A percentile compares a stretch with the other conserved stretches of the same genome.
These are phyloP conservation scores for Chytridium lagenaria DNA, from an alignment of 371 early-diverging fungal genomes.

Conservation along the genomic window DNA sequence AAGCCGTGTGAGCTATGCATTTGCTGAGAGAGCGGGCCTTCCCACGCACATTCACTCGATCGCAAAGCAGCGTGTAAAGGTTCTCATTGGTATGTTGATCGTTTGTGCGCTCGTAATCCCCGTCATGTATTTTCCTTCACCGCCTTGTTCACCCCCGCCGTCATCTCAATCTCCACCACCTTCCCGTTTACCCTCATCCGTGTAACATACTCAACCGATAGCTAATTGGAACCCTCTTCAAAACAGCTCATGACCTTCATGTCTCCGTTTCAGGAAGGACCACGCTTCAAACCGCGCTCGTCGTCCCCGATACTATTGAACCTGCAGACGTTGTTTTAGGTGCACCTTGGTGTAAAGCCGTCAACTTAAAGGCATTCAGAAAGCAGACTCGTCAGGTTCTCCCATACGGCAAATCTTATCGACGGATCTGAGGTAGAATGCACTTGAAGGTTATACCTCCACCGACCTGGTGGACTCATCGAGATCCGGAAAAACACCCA, in stretches of 20 bases:
- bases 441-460: constrained; percentile 22
- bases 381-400: background rate
- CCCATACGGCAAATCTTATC: background rate
- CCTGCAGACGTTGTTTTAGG: constrained; percentile 20
- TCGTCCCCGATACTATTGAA: constrained; percentile 8
- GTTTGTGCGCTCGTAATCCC: too few relatives aligned
- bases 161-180: too few relatives aligned
- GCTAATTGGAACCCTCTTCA: too few relatives aligned
- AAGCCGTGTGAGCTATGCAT: background rate
- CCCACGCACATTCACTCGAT: constrained; percentile 19
- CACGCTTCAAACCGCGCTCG: constrained; percentile 21
- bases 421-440: constrained; percentile 16
- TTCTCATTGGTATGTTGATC: constrained; percentile 15
- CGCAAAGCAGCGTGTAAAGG: background rate
- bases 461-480: background rate
- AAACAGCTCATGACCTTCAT: constrained; percentile 24
- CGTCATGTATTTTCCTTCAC: too few relatives aligned
- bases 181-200: too few relatives aligned
- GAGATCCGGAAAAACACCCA: background rate
- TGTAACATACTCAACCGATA: too few relatives aligned
- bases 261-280: constrained; percentile 11
- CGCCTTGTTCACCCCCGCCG: too few relatives aligned
- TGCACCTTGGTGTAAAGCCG: constrained; percentile 1
- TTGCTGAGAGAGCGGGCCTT: constrained; percentile 16
- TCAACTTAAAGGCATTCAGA: background rate